Evolutionary conservation across 2,329 filamentous ascomycete genomes (phyloP).

Genomic region (Orbilia quercus): DNA sequence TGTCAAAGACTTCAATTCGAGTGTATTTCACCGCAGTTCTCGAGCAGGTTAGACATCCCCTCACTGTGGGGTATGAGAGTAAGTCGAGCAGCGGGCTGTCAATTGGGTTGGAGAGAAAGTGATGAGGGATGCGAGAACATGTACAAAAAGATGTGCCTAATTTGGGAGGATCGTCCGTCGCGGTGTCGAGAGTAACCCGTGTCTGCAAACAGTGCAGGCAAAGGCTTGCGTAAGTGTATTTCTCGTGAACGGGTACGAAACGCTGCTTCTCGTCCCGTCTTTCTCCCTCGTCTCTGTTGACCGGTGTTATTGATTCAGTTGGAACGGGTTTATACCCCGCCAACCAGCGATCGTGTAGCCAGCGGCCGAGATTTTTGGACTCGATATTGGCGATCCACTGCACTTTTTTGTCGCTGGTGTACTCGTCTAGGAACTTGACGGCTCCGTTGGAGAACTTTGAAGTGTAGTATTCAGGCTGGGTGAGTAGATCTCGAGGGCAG

Average conservation of each 20-base stretch:
- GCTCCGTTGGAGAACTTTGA: background rate
- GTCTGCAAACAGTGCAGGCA: conserved; percentile 23
- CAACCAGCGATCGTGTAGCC: conserved; percentile 30
- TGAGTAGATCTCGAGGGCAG: conserved; percentile 20
- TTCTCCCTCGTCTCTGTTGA: too few species aligned
- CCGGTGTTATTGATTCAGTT: too few species aligned
- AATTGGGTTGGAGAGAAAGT: too few species aligned
- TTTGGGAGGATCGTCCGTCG: background rate
- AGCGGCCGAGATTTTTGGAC: conserved; percentile 16
- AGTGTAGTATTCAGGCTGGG: background rate
- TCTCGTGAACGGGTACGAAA: conserved; percentile 14
- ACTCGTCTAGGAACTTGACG: conserved; percentile 10
- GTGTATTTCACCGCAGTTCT: conserved; percentile 5
- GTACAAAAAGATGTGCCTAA: background rate
- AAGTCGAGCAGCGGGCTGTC: too few species aligned
- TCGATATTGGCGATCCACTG: background rate
- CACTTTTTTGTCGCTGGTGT: background rate
- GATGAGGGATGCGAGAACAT: too few species aligned
- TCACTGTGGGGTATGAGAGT: background rate
- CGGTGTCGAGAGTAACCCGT: too few species aligned
- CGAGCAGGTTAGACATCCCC: conserved; percentile 3
- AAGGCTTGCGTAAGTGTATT: background rate
- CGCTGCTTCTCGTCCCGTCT: too few species aligned
- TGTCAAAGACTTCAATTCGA: conserved; percentile 28
- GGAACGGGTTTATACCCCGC: conserved; percentile 16